These are phyloP conservation scores for Wilhelminamyces savonicus DNA, from an alignment of 805 yeast species.

Conservation along the genomic window DNA sequence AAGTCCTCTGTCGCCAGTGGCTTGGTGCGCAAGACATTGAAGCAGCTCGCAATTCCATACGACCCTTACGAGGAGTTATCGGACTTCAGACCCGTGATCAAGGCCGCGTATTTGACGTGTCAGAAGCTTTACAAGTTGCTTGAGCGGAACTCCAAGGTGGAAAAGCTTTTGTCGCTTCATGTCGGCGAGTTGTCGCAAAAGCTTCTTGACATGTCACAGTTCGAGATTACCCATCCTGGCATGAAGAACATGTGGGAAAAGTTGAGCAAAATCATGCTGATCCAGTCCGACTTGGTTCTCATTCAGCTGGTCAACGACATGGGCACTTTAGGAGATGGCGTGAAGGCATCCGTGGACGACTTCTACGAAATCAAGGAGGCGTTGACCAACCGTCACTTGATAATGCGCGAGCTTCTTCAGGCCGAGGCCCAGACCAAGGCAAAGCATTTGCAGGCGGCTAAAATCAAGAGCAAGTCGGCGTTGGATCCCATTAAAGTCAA, in stretches of 20 bases:
- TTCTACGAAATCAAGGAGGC: conserved; percentile 89
- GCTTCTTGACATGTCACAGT: conserved; percentile 31
- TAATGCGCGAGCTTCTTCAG: conserved; percentile 81
- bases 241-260: conserved; percentile 76
- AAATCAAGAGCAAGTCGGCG: conserved; percentile 63
- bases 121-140: conserved; percentile 46
- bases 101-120: conserved; percentile 58
- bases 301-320: conserved; percentile 64
- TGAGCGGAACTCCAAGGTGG: conserved; percentile 52
- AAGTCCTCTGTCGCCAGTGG: conserved; percentile 73
- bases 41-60: conserved; percentile 87
- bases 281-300: conserved; percentile 72
- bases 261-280: conserved; percentile 59
- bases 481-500: conserved; percentile 86
- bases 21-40: conserved; percentile 77
- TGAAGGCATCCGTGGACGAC: conserved; percentile 60
- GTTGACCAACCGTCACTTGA: conserved; percentile 81
- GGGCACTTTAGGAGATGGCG: conserved; percentile 72
- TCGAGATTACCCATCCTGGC: conserved; percentile 52
- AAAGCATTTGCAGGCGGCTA: conserved; percentile 66
- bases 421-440: conserved; percentile 71
- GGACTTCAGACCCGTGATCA: conserved; percentile 80
- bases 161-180: conserved; percentile 44
- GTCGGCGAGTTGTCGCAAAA: conserved; percentile 43
- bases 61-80: conserved; percentile 81